These are phyloP conservation scores for Paramecium sonneborni DNA, from an alignment of 73 alveolate genomes.

Conservation along the genomic window DNA sequence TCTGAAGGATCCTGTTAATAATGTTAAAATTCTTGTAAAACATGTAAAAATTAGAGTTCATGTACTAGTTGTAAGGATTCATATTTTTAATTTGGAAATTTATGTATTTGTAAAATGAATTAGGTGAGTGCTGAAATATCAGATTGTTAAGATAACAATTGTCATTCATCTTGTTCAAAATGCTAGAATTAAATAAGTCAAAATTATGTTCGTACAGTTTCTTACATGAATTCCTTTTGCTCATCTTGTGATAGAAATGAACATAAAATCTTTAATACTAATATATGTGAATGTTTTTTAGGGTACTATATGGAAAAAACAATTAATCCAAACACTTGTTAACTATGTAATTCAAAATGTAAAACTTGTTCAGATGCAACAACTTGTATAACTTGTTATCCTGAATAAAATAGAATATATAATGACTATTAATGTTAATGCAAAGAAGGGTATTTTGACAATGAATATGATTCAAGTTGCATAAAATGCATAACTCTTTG, in stretches of 20 bases:
- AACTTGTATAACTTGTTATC: background rate
- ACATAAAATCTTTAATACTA: background rate
- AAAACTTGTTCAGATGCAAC: background rate
- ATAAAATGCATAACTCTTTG: background rate
- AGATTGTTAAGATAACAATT: background rate
- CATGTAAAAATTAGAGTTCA: background rate
- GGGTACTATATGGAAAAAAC: constrained; percentile 32
- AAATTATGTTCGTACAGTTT: background rate
- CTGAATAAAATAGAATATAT: background rate
- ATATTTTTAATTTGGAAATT: background rate
- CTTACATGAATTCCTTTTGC: background rate
- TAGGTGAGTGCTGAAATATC: background rate
- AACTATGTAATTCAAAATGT: background rate
- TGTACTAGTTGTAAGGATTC: background rate
- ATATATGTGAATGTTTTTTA: background rate
- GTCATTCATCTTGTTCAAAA: background rate
- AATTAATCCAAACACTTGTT: background rate
- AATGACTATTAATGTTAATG: background rate
- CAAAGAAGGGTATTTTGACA: constrained; percentile 31
- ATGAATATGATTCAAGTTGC: background rate
- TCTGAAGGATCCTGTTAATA: background rate
- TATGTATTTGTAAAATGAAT: background rate
- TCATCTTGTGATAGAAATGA: background rate
- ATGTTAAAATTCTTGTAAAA: background rate
- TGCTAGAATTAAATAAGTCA: background rate